Evolutionary conservation across 164 flowering plant species (phyloP).

Genomic region (Berberis vulgaris): DNA sequence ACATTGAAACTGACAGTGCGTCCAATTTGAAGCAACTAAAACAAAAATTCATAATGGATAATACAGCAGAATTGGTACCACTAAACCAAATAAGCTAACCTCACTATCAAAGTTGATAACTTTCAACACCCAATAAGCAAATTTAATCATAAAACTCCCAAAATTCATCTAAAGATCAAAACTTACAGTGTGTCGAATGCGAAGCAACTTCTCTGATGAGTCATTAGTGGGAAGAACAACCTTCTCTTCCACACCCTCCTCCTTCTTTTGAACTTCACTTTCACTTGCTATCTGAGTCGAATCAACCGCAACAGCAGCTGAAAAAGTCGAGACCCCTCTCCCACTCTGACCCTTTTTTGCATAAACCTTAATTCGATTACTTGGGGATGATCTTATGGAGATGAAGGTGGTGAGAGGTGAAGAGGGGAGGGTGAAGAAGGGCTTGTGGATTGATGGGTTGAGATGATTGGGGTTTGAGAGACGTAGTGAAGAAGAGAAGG

Average conservation of each 20-base stretch:
- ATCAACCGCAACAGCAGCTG: conserved; percentile 21
- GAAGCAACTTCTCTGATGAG: conserved; percentile 55
- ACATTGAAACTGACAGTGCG: too few relatives aligned
- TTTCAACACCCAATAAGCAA: background rate
- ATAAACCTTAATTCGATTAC: background rate
- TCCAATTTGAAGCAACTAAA: too few relatives aligned
- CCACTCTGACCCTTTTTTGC: background rate
- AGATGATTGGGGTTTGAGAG: background rate
- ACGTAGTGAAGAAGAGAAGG: too few relatives aligned
- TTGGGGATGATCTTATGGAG: background rate
- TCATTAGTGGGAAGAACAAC: conserved; percentile 70
- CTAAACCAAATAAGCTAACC: too few relatives aligned
- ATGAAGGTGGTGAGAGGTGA: background rate
- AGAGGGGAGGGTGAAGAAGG: background rate
- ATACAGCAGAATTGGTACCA: too few relatives aligned
- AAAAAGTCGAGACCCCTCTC: conserved; percentile 11
- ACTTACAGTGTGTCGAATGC: conserved; percentile 74
- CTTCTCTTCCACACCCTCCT: conserved; percentile 16
- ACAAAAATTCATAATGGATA: too few relatives aligned
- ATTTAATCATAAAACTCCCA: background rate
- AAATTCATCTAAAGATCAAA: background rate
- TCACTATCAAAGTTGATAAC: background rate
- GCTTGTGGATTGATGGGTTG: background rate
- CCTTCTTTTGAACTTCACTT: background rate
- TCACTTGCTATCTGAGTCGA: conserved; percentile 13